Evolutionary conservation across 2,329 filamentous ascomycete genomes (phyloP).

Genomic region (Exophiala lecanii-corni): DNA sequence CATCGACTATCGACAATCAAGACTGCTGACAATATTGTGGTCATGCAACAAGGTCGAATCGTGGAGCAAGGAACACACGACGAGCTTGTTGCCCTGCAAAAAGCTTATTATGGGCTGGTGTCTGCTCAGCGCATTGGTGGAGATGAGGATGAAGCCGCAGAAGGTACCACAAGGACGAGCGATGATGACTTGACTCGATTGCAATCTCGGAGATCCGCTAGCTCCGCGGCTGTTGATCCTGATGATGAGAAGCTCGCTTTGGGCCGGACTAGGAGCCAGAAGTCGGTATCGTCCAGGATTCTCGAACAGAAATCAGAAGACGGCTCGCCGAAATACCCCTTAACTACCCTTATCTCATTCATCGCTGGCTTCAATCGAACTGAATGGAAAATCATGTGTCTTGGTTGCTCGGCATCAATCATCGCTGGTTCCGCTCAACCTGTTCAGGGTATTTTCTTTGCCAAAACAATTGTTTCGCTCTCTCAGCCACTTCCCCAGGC

Average conservation of each 20-base stretch:
- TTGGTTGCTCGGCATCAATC: slow-evolving; percentile 68
- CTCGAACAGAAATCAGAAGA: slow-evolving; percentile 54
- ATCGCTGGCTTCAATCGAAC: slow-evolving; percentile 73
- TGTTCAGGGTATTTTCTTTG: slow-evolving; percentile 73
- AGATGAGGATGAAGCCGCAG: slow-evolving; percentile 39
- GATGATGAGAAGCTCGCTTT: slow-evolving; percentile 34
- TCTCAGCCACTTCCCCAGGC: slow-evolving; percentile 53
- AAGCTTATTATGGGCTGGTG: slow-evolving; percentile 79
- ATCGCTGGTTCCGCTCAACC: slow-evolving; percentile 80
- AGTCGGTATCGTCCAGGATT: slow-evolving; percentile 64
- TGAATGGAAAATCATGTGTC: slow-evolving; percentile 67
- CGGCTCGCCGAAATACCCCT: slow-evolving; percentile 55
- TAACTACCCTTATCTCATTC: slow-evolving; percentile 73
- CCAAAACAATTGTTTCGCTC: slow-evolving; percentile 75
- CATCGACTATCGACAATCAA: slow-evolving; percentile 93
- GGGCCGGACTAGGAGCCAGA: slow-evolving; percentile 45
- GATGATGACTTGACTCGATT: slow-evolving; percentile 31
- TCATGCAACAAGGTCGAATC: slow-evolving; percentile 80
- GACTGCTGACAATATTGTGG: slow-evolving; percentile 91
- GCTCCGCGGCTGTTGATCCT: slow-evolving; percentile 25
- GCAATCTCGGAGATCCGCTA: slow-evolving; percentile 32
- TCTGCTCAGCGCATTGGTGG: slow-evolving; percentile 78
- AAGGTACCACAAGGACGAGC: slow-evolving; percentile 28
- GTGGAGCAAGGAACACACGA: slow-evolving; percentile 89
- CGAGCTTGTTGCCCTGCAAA: slow-evolving; percentile 63